These are phyloP conservation scores for Pythium monospermum DNA, from an alignment of 352 stramenopile species.

Conservation along the genomic window DNA sequence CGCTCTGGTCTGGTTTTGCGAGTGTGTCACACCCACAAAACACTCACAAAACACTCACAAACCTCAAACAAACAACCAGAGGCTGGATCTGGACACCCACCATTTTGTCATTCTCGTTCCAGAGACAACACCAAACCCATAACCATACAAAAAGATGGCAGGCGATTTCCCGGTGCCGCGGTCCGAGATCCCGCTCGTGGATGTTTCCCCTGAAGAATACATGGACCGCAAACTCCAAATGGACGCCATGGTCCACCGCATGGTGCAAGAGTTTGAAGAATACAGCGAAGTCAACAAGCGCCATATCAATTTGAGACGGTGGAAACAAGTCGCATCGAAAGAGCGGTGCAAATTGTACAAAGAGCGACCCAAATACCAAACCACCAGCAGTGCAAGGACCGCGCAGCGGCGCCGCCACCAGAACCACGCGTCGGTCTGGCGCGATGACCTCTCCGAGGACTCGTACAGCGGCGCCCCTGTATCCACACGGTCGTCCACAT, in stretches of 20 bases:
- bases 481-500: constrained; percentile 5
- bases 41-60: too few relatives aligned
- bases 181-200: constrained; percentile 24
- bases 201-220: constrained; percentile 18
- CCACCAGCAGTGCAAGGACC: constrained; percentile 7
- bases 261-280: constrained; percentile 28
- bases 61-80: too few relatives aligned
- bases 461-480: neutral
- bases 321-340: constrained; percentile 19
- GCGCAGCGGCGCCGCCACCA: neutral
- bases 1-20: too few relatives aligned
- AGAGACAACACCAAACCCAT: too few relatives aligned
- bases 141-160: constrained; percentile 23
- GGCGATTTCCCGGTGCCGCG: constrained; percentile 32
- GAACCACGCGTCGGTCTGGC: neutral
- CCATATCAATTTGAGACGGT: constrained; percentile 20
- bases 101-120: too few relatives aligned
- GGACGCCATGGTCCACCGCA: constrained; percentile 25
- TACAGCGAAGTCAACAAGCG: constrained; percentile 22
- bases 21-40: too few relatives aligned
- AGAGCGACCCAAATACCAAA: constrained; percentile 21
- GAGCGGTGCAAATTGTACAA: constrained; percentile 22
- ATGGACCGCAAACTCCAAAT: constrained; percentile 16
- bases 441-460: neutral
- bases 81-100: too few relatives aligned